Evolutionary conservation across 305 asterid genomes (phyloP).

Genomic region (Fraxinus xanthoxyloides): DNA sequence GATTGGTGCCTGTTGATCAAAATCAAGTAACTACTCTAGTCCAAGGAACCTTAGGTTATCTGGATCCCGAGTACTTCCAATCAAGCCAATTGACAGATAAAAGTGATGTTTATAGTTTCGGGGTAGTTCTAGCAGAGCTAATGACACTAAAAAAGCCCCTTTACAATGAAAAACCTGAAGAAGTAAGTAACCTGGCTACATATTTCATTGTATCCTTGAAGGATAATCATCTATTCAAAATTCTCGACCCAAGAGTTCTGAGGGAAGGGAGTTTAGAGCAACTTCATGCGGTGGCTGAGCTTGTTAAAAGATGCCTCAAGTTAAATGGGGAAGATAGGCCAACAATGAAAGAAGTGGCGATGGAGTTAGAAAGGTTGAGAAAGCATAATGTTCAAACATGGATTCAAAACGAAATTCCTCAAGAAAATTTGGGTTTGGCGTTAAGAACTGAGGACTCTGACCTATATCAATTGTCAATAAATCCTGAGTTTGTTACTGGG

Average conservation of each 20-base stretch:
- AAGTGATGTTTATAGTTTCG: slow-evolving; percentile 76
- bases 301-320: slow-evolving; percentile 43
- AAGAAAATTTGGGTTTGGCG: neutral
- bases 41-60: slow-evolving; percentile 70
- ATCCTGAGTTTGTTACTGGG: slow-evolving; percentile 18
- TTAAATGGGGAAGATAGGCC: slow-evolving; percentile 55
- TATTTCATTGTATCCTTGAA: slow-evolving; percentile 37
- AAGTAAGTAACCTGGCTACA: slow-evolving; percentile 41
- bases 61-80: slow-evolving; percentile 69
- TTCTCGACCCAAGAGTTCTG: slow-evolving; percentile 54
- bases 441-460: neutral
- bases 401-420: slow-evolving; percentile 30
- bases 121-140: slow-evolving; percentile 63
- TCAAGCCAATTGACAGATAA: slow-evolving; percentile 56
- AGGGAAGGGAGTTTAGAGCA: slow-evolving; percentile 62
- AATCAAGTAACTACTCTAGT: slow-evolving; percentile 62
- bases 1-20: slow-evolving; percentile 56
- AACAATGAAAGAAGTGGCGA: slow-evolving; percentile 62
- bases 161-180: slow-evolving; percentile 41
- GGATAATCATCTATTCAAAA: slow-evolving; percentile 42
- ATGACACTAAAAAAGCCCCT: slow-evolving; percentile 53
- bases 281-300: slow-evolving; percentile 43
- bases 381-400: slow-evolving; percentile 54
- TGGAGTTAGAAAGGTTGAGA: slow-evolving; percentile 57
- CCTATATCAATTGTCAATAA: slow-evolving; percentile 31